Evolutionary conservation across 2,329 filamentous ascomycete genomes (phyloP), one percentile per base, ranked within the genome.

Genomic region (Apiospora koreana): DNA sequence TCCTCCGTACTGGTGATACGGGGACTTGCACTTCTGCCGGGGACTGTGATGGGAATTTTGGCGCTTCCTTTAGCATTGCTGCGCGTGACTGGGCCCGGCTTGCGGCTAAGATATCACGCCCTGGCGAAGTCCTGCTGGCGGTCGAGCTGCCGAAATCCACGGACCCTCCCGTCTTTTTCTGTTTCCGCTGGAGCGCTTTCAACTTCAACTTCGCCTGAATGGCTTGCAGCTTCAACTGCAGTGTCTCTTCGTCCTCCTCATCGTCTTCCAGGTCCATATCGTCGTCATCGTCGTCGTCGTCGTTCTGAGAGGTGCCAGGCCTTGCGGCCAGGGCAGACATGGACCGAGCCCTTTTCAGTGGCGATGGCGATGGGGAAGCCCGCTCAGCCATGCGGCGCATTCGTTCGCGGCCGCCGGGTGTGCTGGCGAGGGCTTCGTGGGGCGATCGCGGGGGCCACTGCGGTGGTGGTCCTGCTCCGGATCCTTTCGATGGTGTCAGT

Each of bases 141-240:
- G 45, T 43, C 7, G 38, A 31, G 10, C 48, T 64, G 38, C 50
- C 68, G 4, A 46, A 54, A 12, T 68, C 68, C 31, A 64, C 58
- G 50, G 65, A 62, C 1, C 46, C 71, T 62, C 35, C 46, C 42
- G 31, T 66, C 54, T n/a, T 54, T 64, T 41, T 74, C 72, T 50
- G 71, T 65, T 66, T 73, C 74, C 21, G 91, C 79, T 96, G 93
- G 18, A 98, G 83, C 77, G 92, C 94, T 81, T 98, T 98, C 73
- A 98, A 81, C 80, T 92, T 96, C 68, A 98, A 83, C 71, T 92
- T 91, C 8, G 95, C 94, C 80, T 98, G 92, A 71, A 99, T 97
- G 69, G 93, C 94, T 73, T 95, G 91, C 6, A 98, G 84, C 79
- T 97, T 91, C 72, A 99, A 83, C 77, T 97, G 90, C 43, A 98